Conservation (phyloP, 73 alveolate genomes). For the Paramecium octaurelia region DNA sequence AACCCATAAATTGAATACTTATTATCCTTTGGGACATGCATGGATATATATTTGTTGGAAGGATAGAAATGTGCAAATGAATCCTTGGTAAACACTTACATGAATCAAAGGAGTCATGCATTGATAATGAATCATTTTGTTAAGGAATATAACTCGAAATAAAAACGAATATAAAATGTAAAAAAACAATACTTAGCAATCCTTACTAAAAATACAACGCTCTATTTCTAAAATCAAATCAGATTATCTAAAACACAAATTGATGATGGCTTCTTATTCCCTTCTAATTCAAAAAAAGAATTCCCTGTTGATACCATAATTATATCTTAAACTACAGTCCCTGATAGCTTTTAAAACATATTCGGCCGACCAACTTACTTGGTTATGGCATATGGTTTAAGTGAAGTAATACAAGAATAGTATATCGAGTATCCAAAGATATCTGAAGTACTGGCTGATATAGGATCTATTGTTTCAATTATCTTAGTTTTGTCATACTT, state of each 20-base stretch:
- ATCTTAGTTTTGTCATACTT: background rate
- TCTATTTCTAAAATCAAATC: background rate
- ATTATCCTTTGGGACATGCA: background rate
- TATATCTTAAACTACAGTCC: background rate
- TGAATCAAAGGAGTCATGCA: background rate
- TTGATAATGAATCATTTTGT: background rate
- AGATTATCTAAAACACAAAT: background rate
- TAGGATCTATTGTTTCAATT: background rate
- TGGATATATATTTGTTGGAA: background rate
- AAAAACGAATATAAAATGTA: background rate
- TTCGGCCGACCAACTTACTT: background rate
- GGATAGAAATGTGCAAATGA: background rate
- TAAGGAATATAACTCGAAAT: background rate
- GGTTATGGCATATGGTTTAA: background rate
- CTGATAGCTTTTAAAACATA: background rate
- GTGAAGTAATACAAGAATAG: background rate
- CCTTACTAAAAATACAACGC: background rate
- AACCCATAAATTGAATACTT: background rate
- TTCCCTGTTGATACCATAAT: background rate
- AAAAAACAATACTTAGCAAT: background rate
- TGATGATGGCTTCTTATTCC: background rate
- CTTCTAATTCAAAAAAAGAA: background rate
- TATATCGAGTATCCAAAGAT: slow-evolving; percentile 5
- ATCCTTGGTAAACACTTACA: background rate
- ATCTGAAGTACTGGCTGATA: background rate